Conservation (phyloP, 1,284 basidiomycete species). For the Omphalotus olearius region DNA sequence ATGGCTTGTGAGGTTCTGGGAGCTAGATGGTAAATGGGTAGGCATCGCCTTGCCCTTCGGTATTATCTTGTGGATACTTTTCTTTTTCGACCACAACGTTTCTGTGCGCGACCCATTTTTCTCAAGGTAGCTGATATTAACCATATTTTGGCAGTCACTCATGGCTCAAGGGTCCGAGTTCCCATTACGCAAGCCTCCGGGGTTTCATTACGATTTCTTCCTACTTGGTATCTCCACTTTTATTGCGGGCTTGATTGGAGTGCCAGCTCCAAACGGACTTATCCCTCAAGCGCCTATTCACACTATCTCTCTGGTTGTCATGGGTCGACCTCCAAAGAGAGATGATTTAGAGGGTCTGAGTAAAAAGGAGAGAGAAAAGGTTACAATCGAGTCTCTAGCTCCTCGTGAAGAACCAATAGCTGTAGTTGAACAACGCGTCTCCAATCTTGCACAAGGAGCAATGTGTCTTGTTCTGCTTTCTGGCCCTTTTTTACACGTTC, state of each 20-base stretch:
- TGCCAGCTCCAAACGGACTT: slow-evolving; percentile 93
- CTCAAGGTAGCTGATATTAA: not conserved
- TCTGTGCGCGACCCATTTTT: slow-evolving; percentile 43
- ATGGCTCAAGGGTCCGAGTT: slow-evolving; percentile 94
- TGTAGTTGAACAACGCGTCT: slow-evolving; percentile 87
- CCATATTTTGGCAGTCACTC: slow-evolving; percentile 51
- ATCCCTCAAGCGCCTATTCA: slow-evolving; percentile 97
- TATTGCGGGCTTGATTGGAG: slow-evolving; percentile 84
- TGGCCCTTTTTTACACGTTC: slow-evolving; percentile 77
- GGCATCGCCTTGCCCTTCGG: slow-evolving; percentile 79
- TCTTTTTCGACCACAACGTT: slow-evolving; percentile 84
- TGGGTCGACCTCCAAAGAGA: slow-evolving; percentile 48
- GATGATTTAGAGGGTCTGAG: slow-evolving; percentile 33
- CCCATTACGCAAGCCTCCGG: slow-evolving; percentile 87
- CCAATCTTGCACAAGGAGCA: slow-evolving; percentile 81
- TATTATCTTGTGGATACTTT: slow-evolving; percentile 66
- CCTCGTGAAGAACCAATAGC: slow-evolving; percentile 60
- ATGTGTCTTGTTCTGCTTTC: slow-evolving; percentile 79
- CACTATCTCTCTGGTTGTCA: slow-evolving; percentile 80
- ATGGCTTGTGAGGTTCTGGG: slow-evolving; percentile 93
- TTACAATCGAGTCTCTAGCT: not conserved
- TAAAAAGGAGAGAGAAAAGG: not conserved
- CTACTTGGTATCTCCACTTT: slow-evolving; percentile 91
- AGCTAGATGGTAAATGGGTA: slow-evolving; percentile 86
- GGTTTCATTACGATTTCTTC: slow-evolving; percentile 90